Percentiles rank a stretch among this genome's conserved stretches.
Conservation (phyloP, 2,329 filamentous ascomycete species). For the Trichoderma brevicompactum region DNA sequence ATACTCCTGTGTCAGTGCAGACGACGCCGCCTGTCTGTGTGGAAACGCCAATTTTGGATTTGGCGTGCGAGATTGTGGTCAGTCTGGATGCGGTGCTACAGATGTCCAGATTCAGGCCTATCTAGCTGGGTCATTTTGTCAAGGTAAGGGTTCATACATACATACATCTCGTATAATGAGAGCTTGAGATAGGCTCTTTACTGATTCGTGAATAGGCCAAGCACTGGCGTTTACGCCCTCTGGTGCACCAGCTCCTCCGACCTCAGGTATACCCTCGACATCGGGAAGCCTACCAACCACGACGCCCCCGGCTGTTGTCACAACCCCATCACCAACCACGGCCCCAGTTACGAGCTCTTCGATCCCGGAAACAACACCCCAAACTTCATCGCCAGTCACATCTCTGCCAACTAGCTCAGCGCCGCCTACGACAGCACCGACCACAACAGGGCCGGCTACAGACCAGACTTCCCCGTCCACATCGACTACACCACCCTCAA, state of each 20-base stretch:
- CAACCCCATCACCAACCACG: slow-evolving; percentile 3
- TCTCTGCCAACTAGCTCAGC: slow-evolving; percentile 7
- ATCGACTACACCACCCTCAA: slow-evolving; percentile 22
- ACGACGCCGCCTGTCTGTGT: slow-evolving; percentile 48
- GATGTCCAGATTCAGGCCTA: slow-evolving; percentile 39
- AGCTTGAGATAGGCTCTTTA: not conserved
- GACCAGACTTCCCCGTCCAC: slow-evolving; percentile 16
- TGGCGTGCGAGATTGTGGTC: slow-evolving; percentile 45
- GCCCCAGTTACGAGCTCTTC: not conserved
- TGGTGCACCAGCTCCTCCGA: slow-evolving; percentile 4
- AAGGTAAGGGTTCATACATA: slow-evolving; percentile 25
- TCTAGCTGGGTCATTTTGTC: slow-evolving; percentile 35
- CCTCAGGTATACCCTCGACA: not conserved
- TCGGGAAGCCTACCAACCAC: not conserved
- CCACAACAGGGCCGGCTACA: slow-evolving; percentile 20
- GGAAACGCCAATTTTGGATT: slow-evolving; percentile 33
- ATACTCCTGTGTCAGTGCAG: slow-evolving; percentile 38
- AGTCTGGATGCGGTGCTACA: slow-evolving; percentile 37
- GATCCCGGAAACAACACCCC: slow-evolving; percentile 1
- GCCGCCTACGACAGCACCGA: slow-evolving; percentile 9
- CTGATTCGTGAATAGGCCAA: slow-evolving; percentile 19
- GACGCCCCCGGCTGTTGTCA: not conserved
- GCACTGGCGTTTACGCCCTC: slow-evolving; percentile 22
- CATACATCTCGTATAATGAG: not conserved
- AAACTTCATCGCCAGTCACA: slow-evolving; percentile 13